phyloP scores from a whole-genome alignment of 164 flowering plant genomes.

The Chimonanthus praecox region DNA sequence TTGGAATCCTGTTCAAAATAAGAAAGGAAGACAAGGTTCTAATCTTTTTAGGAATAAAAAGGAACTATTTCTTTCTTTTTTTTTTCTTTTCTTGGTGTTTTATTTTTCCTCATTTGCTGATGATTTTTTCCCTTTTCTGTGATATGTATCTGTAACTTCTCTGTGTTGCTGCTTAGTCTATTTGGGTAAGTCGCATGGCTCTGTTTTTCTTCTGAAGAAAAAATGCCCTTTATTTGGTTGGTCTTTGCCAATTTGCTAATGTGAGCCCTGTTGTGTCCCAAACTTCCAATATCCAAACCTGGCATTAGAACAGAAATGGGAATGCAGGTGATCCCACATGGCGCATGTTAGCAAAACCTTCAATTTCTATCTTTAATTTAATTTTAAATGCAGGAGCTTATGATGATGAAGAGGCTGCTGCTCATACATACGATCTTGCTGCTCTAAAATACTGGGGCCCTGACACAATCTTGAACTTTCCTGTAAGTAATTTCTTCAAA shows the following conservation, averaged over 20 bases:
- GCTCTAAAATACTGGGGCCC: slow-evolving; percentile 96
- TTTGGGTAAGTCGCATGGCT: slow-evolving; percentile 51
- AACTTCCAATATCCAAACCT: neutral
- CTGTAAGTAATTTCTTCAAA: slow-evolving; percentile 35
- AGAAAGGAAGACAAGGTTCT: slow-evolving; percentile 87
- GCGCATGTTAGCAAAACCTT: slow-evolving; percentile 6
- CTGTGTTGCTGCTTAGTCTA: slow-evolving; percentile 42
- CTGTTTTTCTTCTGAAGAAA: neutral
- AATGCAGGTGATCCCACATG: neutral
- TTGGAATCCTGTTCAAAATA: slow-evolving; percentile 75
- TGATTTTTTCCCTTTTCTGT: slow-evolving; percentile 19
- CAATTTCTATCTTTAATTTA: neutral
- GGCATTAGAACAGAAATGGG: neutral
- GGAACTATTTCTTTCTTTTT: no score
- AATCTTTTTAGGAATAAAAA: no score
- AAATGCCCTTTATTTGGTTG: neutral
- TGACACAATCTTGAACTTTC: slow-evolving; percentile 61
- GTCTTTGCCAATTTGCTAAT: slow-evolving; percentile 3
- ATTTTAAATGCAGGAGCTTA: slow-evolving; percentile 60
- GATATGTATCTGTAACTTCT: slow-evolving; percentile 30
- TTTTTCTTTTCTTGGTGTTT: slow-evolving; percentile 2
- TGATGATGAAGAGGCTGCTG: slow-evolving; percentile 86
- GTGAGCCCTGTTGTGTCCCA: neutral
- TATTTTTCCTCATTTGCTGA: slow-evolving; percentile 8
- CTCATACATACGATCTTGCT: slow-evolving; percentile 87